Evolutionary conservation across 1,284 basidiomycete species (phyloP), one percentile per base, ranked within the genome.

Genomic region (Rhodotorula glutinis): DNA sequence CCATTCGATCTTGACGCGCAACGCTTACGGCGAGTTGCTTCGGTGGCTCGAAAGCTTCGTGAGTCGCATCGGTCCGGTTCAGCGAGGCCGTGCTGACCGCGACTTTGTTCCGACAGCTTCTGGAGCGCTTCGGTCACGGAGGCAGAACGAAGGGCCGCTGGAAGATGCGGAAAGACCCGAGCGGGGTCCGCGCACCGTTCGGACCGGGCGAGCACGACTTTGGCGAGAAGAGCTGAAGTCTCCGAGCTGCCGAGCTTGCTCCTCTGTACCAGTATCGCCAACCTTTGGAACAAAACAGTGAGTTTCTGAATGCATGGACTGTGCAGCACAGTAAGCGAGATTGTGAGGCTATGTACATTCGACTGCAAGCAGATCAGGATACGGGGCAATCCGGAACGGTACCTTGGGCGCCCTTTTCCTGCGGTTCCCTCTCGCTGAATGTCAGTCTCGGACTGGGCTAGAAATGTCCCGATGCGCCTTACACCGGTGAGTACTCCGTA

Each of bases 41-140:
- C 29, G 33, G 1, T 71, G 62, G 62, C 38, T 71, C 25, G 62
- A 68, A 25, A 52, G 81, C 27, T 93, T 96, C 67, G 66, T 68
- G 44, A 56, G 66, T 59, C 23, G 0, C n/a, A 23, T n/a, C 9
- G 3, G 21, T 29, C 21, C 11, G 9, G n/a, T n/a, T 29, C 25
- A 25, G 11, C 16, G n/a, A 51, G 13, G 11, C n/a, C 49, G 10
- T 16, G 3, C 29, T 14, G 30, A 38, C 5, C 4, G 5, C 4
- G 2, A 4, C 23, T 21, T 17, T 10, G 27, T n/a, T 23, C 8
- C 43, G 21, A 44, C 53, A 68, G 66, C 80, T 98, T 67, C 73
- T 86, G 1, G 91, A 94, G 79, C 91, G 90, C 76, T 98, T 94
- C 92, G 93, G 92, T 27, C 87, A 87, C 71, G 92, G 91, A 8